These are phyloP conservation scores for Vigna radiata DNA, from an alignment of 306 rosid species.

Conservation along the genomic window DNA sequence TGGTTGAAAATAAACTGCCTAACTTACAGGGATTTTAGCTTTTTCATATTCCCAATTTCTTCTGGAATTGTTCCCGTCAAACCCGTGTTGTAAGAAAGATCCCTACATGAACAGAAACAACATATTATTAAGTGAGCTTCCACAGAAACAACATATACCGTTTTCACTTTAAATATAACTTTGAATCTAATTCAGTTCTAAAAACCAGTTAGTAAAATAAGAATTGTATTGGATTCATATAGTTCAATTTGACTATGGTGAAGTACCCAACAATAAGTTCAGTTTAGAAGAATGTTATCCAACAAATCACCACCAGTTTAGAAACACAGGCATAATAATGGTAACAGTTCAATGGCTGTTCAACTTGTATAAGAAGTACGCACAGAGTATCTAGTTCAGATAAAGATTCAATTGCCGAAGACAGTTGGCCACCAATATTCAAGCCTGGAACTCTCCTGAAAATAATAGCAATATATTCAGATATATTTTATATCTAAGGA, in stretches of 20 bases:
- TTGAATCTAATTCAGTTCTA: too few species aligned
- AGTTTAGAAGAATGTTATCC: background rate
- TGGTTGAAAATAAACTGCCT: conserved; percentile 15
- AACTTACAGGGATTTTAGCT: conserved; percentile 67
- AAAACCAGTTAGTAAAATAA: too few species aligned
- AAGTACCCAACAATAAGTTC: background rate
- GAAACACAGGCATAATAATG: conserved; percentile 31
- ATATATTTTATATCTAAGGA: background rate
- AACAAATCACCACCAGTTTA: conserved; percentile 26
- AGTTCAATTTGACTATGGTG: too few species aligned
- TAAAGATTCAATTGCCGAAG: conserved; percentile 58
- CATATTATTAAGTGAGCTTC: conserved; percentile 18
- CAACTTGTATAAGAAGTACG: conserved; percentile 27
- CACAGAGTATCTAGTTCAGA: conserved; percentile 62
- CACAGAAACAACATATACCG: background rate
- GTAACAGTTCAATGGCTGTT: background rate
- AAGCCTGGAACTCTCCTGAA: conserved; percentile 57
- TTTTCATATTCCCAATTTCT: conserved; percentile 65
- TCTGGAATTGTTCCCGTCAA: conserved; percentile 64
- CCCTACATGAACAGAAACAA: conserved; percentile 52
- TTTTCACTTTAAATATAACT: background rate
- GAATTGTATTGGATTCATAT: too few species aligned
- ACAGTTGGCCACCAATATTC: conserved; percentile 54
- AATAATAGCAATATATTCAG: conserved; percentile 16
- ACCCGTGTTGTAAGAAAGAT: conserved; percentile 67